Evolutionary conservation across 805 yeast genomes (phyloP).

Genomic region (Candida palmyrensis): DNA sequence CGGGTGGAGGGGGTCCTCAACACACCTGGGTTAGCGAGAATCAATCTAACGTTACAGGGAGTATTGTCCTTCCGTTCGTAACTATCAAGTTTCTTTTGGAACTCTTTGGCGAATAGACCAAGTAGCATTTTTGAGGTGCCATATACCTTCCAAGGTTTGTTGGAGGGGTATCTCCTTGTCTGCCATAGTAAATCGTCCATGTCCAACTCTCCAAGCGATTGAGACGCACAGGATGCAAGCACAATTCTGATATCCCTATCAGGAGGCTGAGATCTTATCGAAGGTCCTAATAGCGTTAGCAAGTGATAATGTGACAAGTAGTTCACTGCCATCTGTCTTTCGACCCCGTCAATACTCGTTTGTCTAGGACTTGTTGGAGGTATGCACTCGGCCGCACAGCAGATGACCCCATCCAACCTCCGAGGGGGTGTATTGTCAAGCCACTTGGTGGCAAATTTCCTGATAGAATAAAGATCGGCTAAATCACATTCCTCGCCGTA

Average conservation of each 20-base stretch:
- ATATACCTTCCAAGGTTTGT: conserved; percentile 67
- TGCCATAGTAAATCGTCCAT: conserved; percentile 61
- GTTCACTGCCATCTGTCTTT: conserved; percentile 77
- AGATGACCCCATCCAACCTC: conserved; percentile 81
- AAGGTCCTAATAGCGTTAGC: conserved; percentile 74
- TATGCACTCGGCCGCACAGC: conserved; percentile 78
- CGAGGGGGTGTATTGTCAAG: conserved; percentile 87
- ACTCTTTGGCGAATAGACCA: conserved; percentile 71
- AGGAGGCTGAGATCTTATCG: conserved; percentile 84
- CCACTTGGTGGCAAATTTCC: conserved; percentile 94
- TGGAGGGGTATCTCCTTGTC: conserved; percentile 49
- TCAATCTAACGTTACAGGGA: conserved; percentile 63
- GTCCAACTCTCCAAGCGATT: conserved; percentile 66
- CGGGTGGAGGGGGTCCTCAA: conserved; percentile 86
- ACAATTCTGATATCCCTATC: conserved; percentile 89
- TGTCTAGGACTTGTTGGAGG: conserved; percentile 68
- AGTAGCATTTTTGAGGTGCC: conserved; percentile 80
- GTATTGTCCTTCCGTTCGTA: conserved; percentile 68
- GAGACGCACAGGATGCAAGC: conserved; percentile 73
- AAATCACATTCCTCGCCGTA: conserved; percentile 92
- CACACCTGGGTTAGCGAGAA: conserved; percentile 85
- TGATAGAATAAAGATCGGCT: conserved; percentile 62
- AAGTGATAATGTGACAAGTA: conserved; percentile 79
- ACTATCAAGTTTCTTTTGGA: conserved; percentile 57
- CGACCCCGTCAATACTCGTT: conserved; percentile 77